These are phyloP conservation scores for Monilinia aucupariae DNA, from an alignment of 2,329 filamentous ascomycete species.

Conservation along the genomic window DNA sequence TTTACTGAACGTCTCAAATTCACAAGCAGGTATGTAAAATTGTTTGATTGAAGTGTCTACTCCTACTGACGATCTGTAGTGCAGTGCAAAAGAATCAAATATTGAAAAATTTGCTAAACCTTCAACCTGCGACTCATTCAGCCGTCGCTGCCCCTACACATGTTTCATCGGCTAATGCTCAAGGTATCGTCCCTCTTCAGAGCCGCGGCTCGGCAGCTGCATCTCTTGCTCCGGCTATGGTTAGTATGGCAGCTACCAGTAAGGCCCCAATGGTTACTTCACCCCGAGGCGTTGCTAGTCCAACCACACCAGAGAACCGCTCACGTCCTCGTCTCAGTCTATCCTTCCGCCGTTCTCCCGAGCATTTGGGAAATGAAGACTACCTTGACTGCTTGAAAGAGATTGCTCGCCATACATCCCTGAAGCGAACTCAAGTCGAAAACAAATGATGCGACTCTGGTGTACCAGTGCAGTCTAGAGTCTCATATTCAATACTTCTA, in stretches of 20 bases:
- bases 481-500: neutral
- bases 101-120: conserved; percentile 34
- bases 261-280: neutral
- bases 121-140: conserved; percentile 18
- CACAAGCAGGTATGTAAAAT: conserved; percentile 26
- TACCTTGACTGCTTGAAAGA: conserved; percentile 12
- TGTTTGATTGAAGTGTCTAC: neutral
- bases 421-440: conserved; percentile 4
- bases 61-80: conserved; percentile 19
- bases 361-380: conserved; percentile 13
- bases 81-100: conserved; percentile 31
- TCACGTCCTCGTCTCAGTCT: neutral
- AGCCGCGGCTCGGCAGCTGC: conserved; percentile 34
- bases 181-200: conserved; percentile 33
- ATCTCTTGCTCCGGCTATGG: conserved; percentile 30
- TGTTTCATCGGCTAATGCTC: conserved; percentile 33
- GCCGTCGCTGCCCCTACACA: conserved; percentile 28
- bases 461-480: neutral
- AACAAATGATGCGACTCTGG: neutral
- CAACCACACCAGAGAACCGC: conserved; percentile 12
- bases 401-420: neutral
- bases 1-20: conserved; percentile 29
- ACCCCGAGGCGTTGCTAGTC: neutral
- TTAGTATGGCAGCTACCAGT: neutral
- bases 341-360: conserved; percentile 8